Conservation (phyloP, 2,329 filamentous ascomycete genomes). For the Fusarium subglutinans region DNA sequence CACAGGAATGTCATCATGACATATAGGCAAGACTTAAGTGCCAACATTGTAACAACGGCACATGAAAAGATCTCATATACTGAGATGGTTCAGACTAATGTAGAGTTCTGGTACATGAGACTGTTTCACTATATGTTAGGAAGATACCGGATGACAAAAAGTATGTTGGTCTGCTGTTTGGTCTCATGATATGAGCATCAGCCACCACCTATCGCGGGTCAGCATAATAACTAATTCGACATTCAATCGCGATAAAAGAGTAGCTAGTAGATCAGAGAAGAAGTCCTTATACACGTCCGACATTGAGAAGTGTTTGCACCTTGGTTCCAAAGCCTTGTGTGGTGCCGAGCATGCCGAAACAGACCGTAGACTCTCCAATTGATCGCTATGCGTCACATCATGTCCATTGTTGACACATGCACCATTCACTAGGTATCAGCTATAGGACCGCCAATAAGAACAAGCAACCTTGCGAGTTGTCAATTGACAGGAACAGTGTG, state of each 20-base stretch:
- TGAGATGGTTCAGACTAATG: fast-evolving
- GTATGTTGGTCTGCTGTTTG: no score
- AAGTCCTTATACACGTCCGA: fast-evolving
- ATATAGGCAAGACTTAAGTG: background rate
- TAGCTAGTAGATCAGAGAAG: fast-evolving
- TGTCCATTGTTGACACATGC: background rate
- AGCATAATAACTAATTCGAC: fast-evolving
- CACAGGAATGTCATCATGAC: background rate
- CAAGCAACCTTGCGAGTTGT: background rate
- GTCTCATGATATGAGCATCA: background rate
- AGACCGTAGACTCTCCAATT: background rate
- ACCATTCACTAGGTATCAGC: fast-evolving
- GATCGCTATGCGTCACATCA: background rate
- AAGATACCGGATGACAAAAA: background rate
- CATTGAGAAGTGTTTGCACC: background rate
- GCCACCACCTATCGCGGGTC: background rate
- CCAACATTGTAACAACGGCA: fast-evolving
- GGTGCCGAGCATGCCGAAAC: background rate
- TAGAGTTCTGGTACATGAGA: background rate
- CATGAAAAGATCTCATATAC: fast-evolving
- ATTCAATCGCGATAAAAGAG: no score
- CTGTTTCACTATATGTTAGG: fast-evolving
- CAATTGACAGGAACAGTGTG: background rate
- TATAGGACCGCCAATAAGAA: background rate
- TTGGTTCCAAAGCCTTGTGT: background rate